Evolutionary conservation across 495 filamentous ascomycete genomes (phyloP), one percentile per base, ranked within the genome.

Genomic region (Neurospora sp.): DNA sequence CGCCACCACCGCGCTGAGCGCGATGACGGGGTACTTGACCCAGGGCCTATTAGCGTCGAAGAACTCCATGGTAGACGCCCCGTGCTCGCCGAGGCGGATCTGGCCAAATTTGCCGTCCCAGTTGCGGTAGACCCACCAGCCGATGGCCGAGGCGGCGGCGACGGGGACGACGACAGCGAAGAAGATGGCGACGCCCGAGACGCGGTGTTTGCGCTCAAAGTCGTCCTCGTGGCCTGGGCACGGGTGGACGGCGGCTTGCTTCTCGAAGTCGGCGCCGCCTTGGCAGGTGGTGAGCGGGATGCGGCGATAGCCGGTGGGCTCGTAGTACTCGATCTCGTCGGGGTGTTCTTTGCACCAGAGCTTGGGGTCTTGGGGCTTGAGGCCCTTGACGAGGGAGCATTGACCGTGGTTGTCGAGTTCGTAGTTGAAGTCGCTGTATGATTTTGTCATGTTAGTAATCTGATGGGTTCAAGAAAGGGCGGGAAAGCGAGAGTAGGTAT

Each of bases 81-180:
- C 82, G 53, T 83, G 83, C 74, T 94, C 93, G 70, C 93, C 94
- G 17, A 97, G 87, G 12, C 92, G 87, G 73, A 97, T 97, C 75
- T 93, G 90, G 8, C 94, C 94, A 79, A 99, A 97, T 76, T 96
- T 96, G 76, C 89, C 89, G 76, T 90, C 89, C 93, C 92, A 98
- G 77, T 92, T 92, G 6, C 83, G 85, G 86, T 91, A 98, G 65
- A 94, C 91, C 77, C 88, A 98, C 83, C 92, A 99, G 31, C 96
- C 95, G 27, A 91, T 85, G 9, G 82, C 89, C 10, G 80, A 83
- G 4, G 96, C 94, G 0, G 90, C 83, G 0, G 78, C 82, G 68
- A 98, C 83, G 1, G 95, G 93, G 16, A 92, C 81, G 35, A 92
- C 83, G 73, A 98, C 73, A 12, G 82, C 91, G 74, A 98, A 90